A percentile compares a stretch with the other conserved stretches of the same genome.
Conservation (phyloP, 768 basidiomycete genomes). For the Trametes maxima region DNA sequence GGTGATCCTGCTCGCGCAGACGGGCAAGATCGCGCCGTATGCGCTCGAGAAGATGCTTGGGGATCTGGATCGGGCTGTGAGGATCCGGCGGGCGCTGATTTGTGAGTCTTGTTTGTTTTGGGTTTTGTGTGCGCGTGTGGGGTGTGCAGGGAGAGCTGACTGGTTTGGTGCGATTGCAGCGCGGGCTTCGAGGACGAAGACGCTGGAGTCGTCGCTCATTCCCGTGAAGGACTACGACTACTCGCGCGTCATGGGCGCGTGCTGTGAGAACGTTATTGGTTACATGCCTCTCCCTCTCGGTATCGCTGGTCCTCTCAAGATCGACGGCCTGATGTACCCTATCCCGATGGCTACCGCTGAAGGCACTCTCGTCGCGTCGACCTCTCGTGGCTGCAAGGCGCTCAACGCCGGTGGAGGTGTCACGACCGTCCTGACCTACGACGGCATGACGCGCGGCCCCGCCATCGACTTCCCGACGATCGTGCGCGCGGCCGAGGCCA, state of each 20-base stretch:
- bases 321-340: conserved; percentile 82
- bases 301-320: conserved; percentile 90
- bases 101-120: conserved; percentile 55
- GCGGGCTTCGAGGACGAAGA: conserved; percentile 80
- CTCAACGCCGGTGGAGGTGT: conserved; percentile 96
- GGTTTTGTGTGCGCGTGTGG: background rate
- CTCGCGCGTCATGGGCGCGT: conserved; percentile 90
- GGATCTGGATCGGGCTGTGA: conserved; percentile 84
- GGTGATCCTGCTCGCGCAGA: conserved; percentile 82
- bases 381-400: conserved; percentile 97
- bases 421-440: conserved; percentile 86
- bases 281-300: conserved; percentile 97
- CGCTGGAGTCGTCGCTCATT: conserved; percentile 80
- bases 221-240: conserved; percentile 91
- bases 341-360: conserved; percentile 99
- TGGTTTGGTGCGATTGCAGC: conserved; percentile 45
- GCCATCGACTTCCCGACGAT: conserved; percentile 93
- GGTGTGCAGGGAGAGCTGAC: background rate
- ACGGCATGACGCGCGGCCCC: conserved; percentile 99
- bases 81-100: conserved; percentile 83
- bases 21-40: conserved; percentile 94
- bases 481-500: conserved; percentile 77
- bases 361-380: conserved; percentile 96
- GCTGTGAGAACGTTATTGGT: conserved; percentile 98
- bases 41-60: conserved; percentile 94